phyloP scores from a whole-genome alignment of 169 alveolate species.

The Amoebophrya sp. region DNA sequence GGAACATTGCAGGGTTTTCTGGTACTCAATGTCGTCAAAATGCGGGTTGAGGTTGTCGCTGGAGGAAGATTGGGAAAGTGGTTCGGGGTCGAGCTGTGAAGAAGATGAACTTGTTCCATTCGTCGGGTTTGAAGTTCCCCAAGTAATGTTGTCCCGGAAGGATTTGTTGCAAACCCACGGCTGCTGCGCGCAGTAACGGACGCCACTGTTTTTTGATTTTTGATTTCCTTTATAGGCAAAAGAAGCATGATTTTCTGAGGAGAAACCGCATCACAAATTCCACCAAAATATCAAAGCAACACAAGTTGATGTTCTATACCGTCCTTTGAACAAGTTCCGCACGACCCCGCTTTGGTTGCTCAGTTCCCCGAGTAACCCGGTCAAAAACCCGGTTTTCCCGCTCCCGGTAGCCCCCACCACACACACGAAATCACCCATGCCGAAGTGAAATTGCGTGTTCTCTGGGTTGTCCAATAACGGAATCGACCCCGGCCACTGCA shows the following conservation, averaged over 20 bases:
- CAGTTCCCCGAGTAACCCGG: neutral
- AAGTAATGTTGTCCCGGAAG: neutral
- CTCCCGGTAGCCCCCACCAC: slow-evolving; percentile 6
- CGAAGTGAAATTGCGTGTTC: neutral
- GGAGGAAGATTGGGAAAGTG: too few relatives aligned
- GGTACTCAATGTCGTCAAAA: neutral
- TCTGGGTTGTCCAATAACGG: neutral
- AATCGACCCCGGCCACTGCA: neutral
- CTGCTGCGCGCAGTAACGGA: neutral
- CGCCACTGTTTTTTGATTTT: neutral
- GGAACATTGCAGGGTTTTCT: neutral
- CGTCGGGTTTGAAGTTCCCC: neutral
- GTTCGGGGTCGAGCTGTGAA: neutral
- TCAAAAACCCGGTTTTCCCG: neutral
- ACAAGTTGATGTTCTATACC: too few relatives aligned
- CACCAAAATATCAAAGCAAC: too few relatives aligned
- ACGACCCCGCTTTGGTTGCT: neutral
- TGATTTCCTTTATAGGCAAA: too few relatives aligned
- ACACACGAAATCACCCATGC: neutral
- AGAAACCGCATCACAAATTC: too few relatives aligned
- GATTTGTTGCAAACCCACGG: slow-evolving; percentile 17
- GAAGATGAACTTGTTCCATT: neutral
- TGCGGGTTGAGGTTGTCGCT: too few relatives aligned
- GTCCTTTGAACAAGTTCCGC: neutral
- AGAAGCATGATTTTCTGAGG: too few relatives aligned